A percentile compares a stretch with the other conserved stretches of the same genome.
Evolutionary conservation across 2,329 filamentous ascomycete species (phyloP).

Genomic region (Pseudocercospora macadamiae): DNA sequence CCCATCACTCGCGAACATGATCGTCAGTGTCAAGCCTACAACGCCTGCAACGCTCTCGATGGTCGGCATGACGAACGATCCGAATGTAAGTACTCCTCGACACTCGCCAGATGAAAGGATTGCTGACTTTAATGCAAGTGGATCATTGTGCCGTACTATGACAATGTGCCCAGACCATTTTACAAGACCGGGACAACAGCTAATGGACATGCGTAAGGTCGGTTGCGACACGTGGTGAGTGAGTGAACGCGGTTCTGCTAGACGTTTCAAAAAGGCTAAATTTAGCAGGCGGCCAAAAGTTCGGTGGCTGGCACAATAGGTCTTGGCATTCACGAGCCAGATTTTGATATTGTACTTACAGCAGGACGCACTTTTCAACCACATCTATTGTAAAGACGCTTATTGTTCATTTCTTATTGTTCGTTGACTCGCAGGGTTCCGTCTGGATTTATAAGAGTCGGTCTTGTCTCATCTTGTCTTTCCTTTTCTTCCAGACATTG

Average conservation of each 20-base stretch:
- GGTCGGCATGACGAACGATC: constrained; percentile 48
- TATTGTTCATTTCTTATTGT: background rate
- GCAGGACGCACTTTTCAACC: background rate
- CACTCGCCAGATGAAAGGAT: background rate
- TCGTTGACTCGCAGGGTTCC: background rate
- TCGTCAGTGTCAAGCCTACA: constrained; percentile 44
- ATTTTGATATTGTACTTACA: background rate
- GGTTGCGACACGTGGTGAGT: background rate
- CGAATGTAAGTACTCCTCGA: constrained; percentile 37
- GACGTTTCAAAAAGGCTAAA: background rate
- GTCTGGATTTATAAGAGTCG: background rate
- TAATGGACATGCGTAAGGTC: constrained; percentile 2
- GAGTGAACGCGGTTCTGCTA: background rate
- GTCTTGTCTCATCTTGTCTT: background rate
- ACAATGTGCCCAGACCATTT: constrained; percentile 47
- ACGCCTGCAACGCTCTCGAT: constrained; percentile 44
- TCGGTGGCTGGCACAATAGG: background rate
- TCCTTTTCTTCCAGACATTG: background rate
- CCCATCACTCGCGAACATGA: constrained; percentile 46
- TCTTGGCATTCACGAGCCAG: background rate
- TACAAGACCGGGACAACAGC: constrained; percentile 19
- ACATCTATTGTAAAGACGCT: background rate
- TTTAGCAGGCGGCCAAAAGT: background rate
- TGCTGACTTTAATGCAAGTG: constrained; percentile 10
- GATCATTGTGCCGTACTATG: constrained; percentile 55